phyloP scores from a whole-genome alignment of 305 asterid species.

The Caryopteris hybrid region DNA sequence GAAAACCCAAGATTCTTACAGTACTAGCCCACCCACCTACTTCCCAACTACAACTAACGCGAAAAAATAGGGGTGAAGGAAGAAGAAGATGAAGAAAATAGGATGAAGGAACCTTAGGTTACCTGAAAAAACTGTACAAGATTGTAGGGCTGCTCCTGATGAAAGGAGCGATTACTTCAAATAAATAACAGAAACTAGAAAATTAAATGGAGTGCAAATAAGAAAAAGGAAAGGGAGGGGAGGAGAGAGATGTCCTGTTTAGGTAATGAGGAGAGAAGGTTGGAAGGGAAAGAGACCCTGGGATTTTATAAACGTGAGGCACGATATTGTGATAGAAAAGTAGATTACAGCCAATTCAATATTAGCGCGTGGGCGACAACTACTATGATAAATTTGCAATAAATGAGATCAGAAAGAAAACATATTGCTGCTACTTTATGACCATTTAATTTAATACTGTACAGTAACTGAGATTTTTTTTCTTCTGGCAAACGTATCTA shows the following conservation, averaged over 20 bases:
- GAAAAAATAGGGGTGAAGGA: no score
- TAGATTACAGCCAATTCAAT: not conserved
- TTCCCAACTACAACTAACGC: no score
- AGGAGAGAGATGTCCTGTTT: no score
- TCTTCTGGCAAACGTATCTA: no score
- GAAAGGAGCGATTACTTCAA: not conserved
- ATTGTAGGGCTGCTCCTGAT: not conserved
- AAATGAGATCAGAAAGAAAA: not conserved
- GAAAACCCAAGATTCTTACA: no score
- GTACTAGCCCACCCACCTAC: no score
- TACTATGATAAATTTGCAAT: not conserved
- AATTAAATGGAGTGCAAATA: not conserved
- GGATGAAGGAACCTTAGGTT: no score
- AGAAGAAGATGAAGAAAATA: no score
- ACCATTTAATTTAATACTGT: not conserved
- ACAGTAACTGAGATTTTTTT: not conserved
- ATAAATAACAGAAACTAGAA: not conserved
- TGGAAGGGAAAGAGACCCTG: not conserved
- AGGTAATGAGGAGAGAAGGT: conserved; percentile 34
- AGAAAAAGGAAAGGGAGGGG: not conserved
- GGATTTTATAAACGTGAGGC: conserved; percentile 40
- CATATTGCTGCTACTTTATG: not conserved
- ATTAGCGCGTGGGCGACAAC: conserved; percentile 23
- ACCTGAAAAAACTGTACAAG: conserved; percentile 62
- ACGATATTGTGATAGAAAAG: not conserved